A percentile compares a stretch with the other conserved stretches of the same genome.
phyloP scores from a whole-genome alignment of 176 grass and related monocot genomes.

The Musa beccarii region DNA sequence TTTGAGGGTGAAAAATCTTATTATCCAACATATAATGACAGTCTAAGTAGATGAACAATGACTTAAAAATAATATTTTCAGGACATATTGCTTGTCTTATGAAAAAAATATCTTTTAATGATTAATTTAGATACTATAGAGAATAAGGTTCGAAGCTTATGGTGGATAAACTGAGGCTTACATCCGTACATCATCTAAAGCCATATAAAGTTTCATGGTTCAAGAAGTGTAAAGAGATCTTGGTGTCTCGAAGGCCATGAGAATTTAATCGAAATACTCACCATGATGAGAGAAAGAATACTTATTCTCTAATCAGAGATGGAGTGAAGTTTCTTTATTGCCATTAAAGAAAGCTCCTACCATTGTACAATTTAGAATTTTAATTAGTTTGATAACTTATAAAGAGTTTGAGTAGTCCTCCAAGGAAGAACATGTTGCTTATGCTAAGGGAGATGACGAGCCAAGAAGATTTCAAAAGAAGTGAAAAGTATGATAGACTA shows the following conservation, averaged over 20 bases:
- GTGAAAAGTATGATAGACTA: neutral
- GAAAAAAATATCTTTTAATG: neutral
- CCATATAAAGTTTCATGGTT: neutral
- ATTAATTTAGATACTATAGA: neutral
- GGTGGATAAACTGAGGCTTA: neutral
- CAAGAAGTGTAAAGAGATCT: neutral
- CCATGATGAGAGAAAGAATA: neutral
- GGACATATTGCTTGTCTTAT: neutral
- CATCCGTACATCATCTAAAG: neutral
- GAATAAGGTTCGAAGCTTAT: neutral
- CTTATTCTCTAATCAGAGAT: neutral
- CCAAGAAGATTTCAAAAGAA: neutral
- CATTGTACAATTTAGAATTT: neutral
- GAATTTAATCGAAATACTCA: neutral
- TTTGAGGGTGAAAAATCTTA: neutral
- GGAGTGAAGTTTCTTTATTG: neutral
- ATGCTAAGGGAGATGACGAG: neutral
- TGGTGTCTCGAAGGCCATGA: neutral
- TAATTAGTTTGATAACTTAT: neutral
- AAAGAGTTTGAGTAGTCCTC: neutral
- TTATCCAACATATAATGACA: neutral
- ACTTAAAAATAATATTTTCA: neutral
- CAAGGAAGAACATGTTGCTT: neutral
- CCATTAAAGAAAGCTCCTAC: neutral
- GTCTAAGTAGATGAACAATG: neutral